Base-by-base conservation (phyloP, 805 yeast genomes). In the Citeromyces nyonsensis region DNA sequence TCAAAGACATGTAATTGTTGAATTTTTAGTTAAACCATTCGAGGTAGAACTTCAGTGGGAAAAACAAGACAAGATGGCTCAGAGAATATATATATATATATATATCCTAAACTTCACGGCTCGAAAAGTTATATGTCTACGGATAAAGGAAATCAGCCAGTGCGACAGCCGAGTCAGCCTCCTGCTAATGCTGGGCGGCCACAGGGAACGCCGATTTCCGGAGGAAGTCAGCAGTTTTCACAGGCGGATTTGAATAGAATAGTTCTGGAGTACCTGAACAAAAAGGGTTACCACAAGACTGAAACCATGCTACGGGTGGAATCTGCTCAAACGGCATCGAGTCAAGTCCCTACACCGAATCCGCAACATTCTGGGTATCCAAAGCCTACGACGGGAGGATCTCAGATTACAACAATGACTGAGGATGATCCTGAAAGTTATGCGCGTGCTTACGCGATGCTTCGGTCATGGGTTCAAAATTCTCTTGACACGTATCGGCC, bases 261-360 rank as follows among this genome's bases (percentile, higher is more conserved):
- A 47, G 97, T 91, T 24, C 62, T 91, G 45, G 98, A 91, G 44
- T 91, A 88, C 45, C 64, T 91, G 42, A 80, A 76, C 51, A 88
- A 91, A 47, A 85, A 86, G 51, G 99, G 99, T 3, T 91, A 84
- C 48, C 86, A 81, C 43, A 73, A 78, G 42, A 88, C 98, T 0
- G 99, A 91, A 51, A 85, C 95, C 3, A 82, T 86, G 77, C 64
- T 91, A 32, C 69, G 98, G 39, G 72, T 85, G 38, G 99, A 91
- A 51, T 69, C 78, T 40, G 65, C 83, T 1, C 73, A 78, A 37
- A 65, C 66, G 5, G 66, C 73, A 1, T 59, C 68, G 1, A 66
- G 69, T 5, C 57, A 74, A 9, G 56, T 56, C 2, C 61, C 73
- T 1, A 59, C 71, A 10, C 61, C 61, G n/a, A 57, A 54, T 9